phyloP scores from a whole-genome alignment of 345 rosid genomes.

The Aquilaria yunnanensis region DNA sequence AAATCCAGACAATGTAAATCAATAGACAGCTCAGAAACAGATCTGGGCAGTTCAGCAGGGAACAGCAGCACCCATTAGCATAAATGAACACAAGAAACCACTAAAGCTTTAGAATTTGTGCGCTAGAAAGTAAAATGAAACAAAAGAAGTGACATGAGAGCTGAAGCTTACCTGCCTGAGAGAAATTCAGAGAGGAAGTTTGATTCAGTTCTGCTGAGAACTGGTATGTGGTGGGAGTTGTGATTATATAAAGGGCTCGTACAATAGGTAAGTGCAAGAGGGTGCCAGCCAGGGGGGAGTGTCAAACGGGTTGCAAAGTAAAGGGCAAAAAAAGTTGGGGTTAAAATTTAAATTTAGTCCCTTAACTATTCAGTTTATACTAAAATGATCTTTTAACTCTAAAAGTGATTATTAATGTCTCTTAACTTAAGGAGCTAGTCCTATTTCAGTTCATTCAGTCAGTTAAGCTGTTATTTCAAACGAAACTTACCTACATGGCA shows the following conservation, averaged over 20 bases:
- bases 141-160: slow-evolving; percentile 10
- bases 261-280: background rate
- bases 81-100: background rate
- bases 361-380: too few species aligned
- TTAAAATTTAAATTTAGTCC: too few species aligned
- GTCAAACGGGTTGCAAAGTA: background rate
- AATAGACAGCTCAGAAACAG: slow-evolving; percentile 19
- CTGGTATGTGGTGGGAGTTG: slow-evolving; percentile 4
- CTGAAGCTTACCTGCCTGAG: slow-evolving; percentile 24
- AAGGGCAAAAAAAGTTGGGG: too few species aligned
- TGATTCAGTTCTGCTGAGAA: slow-evolving; percentile 5
- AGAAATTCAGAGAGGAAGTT: slow-evolving; percentile 24
- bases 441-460: too few species aligned
- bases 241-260: slow-evolving; percentile 27
- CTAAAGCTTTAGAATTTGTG: background rate
- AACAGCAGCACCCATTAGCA: background rate
- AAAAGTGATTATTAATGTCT: too few species aligned
- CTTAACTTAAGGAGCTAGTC: too few species aligned
- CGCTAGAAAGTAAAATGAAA: too few species aligned
- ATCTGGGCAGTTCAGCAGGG: slow-evolving; percentile 25
- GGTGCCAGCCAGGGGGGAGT: slow-evolving; percentile 17
- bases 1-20: slow-evolving; percentile 17
- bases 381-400: too few species aligned
- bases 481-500: too few species aligned
- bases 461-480: too few species aligned